Base-by-base conservation (phyloP, 2,329 filamentous ascomycete species). In the Aspergillus awamori region DNA sequence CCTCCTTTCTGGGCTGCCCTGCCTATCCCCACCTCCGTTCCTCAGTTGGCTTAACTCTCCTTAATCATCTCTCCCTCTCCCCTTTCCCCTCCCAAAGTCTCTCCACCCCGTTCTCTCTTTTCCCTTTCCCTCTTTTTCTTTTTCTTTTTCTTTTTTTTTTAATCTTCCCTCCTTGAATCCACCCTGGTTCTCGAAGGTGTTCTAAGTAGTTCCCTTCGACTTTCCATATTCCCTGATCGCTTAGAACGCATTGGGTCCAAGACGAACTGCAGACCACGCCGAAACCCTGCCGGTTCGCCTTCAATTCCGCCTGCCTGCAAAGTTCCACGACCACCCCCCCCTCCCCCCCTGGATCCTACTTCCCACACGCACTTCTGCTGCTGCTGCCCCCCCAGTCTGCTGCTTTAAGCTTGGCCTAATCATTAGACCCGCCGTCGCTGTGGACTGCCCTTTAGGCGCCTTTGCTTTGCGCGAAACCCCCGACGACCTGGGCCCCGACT, bases 361-460 rank as follows among this genome's bases (percentile, higher is more conserved):
- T 56, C 58, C 58, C 58, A 52, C 39, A 30, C 24, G 15, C n/a
- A 41, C 52, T 22, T 24, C 39, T 41, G 15, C 30, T 28, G 10
- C 20, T 15, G 17, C 53, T 30, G 11, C 39, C 38, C 53, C 62
- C 62, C 62, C 64, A 56, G 57, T 65, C 67, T 59, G 61, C 65
- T 59, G 58, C 65, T 66, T 70, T 68, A 70, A 70, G 69, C 68
- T 68, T 70, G 68, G 68, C 64, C 67, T 67, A 69, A 63, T 69
- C 61, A 61, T 63, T 69, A 66, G 69, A 68, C 68, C 68, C 68
- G 69, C 69, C 59, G 64, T 65, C 67, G 63, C 68, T 68, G 67
- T 68, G 66, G 65, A 67, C 63, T 66, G 58, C 58, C 58, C 63
- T 65, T 56, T 63, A 67, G 64, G 67, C 68, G 65, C 64, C 63